Conservation (phyloP, 345 rosid genomes). For the Euphorbia lathyris region DNA sequence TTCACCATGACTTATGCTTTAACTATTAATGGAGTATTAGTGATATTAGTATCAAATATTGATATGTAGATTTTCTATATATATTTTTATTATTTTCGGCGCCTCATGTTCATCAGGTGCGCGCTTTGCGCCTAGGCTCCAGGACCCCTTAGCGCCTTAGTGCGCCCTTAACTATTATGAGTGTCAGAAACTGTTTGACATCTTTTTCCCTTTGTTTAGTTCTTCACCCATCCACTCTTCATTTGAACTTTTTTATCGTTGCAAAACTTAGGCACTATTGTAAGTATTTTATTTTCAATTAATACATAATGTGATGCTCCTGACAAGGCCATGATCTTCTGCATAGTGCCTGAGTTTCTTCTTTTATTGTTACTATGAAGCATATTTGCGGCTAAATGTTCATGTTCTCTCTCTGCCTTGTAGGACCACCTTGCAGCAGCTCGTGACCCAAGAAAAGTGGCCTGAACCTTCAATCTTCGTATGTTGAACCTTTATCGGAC, state of each 20-base stretch:
- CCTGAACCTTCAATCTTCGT: constrained; percentile 18
- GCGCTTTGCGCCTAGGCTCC: no score
- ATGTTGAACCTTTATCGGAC: constrained; percentile 8
- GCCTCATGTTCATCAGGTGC: no score
- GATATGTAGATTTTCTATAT: no score
- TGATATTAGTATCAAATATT: no score
- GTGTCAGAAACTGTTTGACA: not conserved
- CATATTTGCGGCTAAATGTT: not conserved
- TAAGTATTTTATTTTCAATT: not conserved
- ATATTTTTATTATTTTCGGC: no score
- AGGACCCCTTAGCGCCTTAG: no score
- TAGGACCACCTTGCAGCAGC: constrained; percentile 83
- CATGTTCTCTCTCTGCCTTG: constrained; percentile 31
- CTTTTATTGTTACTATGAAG: not conserved
- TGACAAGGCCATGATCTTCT: not conserved
- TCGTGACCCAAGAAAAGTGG: constrained; percentile 70
- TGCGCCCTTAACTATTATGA: no score
- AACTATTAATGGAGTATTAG: no score
- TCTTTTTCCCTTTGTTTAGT: not conserved
- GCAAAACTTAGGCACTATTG: not conserved
- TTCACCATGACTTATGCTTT: no score
- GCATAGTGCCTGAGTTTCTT: not conserved
- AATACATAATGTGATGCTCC: not conserved
- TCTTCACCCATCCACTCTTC: not conserved
- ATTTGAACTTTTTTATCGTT: not conserved